Conservation (phyloP, 768 basidiomycete species). For the Psilocybe subaeruginosa region DNA sequence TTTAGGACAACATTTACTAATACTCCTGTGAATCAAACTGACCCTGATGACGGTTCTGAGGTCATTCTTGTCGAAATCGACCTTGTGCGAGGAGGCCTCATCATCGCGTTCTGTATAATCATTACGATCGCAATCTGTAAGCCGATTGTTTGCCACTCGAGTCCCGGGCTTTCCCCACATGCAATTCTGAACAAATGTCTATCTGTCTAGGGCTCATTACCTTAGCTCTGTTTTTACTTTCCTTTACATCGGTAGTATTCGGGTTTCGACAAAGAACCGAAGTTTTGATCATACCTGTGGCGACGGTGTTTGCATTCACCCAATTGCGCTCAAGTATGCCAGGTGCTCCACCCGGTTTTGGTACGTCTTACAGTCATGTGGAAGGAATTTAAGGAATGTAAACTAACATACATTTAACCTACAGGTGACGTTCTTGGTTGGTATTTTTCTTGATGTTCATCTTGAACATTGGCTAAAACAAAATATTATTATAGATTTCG, state of each 20-base stretch:
- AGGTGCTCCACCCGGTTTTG: conserved; percentile 24
- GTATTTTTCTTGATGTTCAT: not conserved
- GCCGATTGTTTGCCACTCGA: not conserved
- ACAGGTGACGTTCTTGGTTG: not conserved
- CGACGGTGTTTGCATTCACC: conserved; percentile 24
- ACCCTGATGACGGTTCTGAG: no score
- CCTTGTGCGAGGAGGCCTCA: conserved; percentile 16
- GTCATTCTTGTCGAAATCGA: no score
- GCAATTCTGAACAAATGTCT: no score
- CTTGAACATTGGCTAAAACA: not conserved
- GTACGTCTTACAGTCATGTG: conserved; percentile 14
- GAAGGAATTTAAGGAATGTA: not conserved
- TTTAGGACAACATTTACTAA: not conserved
- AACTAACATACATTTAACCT: not conserved
- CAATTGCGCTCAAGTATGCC: conserved; percentile 25
- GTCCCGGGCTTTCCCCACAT: no score
- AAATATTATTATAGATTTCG: conserved; percentile 17
- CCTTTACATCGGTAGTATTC: conserved; percentile 23
- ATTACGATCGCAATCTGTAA: conserved; percentile 20
- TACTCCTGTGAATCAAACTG: no score
- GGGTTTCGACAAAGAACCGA: conserved; percentile 22
- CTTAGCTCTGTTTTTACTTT: conserved; percentile 18
- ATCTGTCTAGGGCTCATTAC: conserved; percentile 17
- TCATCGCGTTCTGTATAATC: conserved; percentile 17
- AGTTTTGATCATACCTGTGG: conserved; percentile 22